Conservation (phyloP, 768 basidiomycete genomes). For the Russula abietina region DNA sequence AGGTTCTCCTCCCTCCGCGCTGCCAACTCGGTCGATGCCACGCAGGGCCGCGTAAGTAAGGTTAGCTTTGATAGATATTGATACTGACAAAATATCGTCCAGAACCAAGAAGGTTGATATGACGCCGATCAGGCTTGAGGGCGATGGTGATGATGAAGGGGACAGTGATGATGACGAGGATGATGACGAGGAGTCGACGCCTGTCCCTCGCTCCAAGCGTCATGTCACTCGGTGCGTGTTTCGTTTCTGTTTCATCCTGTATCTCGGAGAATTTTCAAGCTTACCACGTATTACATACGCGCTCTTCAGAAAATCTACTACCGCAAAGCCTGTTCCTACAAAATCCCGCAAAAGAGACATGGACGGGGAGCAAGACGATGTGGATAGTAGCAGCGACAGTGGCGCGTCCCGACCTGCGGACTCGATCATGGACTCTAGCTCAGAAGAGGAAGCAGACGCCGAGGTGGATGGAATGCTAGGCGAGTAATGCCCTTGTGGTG, state of each 20-base stretch:
- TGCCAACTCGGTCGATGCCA: constrained; percentile 49
- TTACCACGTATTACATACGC: neutral
- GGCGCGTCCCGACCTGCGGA: constrained; percentile 12
- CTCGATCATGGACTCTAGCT: constrained; percentile 24
- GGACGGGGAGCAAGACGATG: neutral
- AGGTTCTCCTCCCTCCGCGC: constrained; percentile 33
- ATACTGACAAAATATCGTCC: constrained; percentile 27
- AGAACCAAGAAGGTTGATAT: constrained; percentile 25
- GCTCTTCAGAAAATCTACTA: neutral
- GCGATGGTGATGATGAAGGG: constrained; percentile 32
- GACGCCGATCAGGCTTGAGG: constrained; percentile 25
- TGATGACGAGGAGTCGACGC: constrained; percentile 20
- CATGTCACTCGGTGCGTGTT: constrained; percentile 1
- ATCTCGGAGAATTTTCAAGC: neutral
- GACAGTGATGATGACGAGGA: constrained; percentile 26
- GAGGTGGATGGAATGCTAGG: constrained; percentile 25
- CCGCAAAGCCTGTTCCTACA: neutral
- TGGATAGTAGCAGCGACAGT: neutral
- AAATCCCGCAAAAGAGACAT: neutral
- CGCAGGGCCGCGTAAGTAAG: constrained; percentile 53
- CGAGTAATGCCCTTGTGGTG: neutral
- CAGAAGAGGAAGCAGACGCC: constrained; percentile 18
- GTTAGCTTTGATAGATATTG: constrained; percentile 31
- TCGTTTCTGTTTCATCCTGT: neutral
- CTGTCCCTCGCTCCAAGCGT: constrained; percentile 20